These are phyloP conservation scores for Cryptococcus maquisensis DNA, from an alignment of 1,284 basidiomycete species.

Conservation along the genomic window DNA sequence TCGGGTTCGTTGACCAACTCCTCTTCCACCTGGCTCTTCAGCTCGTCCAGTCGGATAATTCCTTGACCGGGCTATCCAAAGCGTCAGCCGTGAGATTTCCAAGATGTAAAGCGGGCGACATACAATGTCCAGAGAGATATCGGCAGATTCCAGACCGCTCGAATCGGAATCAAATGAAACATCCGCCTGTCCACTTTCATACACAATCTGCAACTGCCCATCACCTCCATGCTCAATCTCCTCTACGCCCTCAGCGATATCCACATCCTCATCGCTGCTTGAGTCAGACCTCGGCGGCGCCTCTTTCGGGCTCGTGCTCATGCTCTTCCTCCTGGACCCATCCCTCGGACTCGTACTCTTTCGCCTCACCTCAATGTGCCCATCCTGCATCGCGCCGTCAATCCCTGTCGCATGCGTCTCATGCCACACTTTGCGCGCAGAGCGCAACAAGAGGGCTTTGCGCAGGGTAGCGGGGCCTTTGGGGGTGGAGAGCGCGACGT, in stretches of 20 bases:
- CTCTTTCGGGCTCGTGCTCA: not conserved
- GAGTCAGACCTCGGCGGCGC: not conserved
- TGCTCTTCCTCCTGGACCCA: constrained; percentile 19
- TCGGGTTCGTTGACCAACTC: constrained; percentile 6
- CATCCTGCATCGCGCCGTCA: constrained; percentile 34
- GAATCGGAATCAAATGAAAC: constrained; percentile 34
- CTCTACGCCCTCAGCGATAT: constrained; percentile 6
- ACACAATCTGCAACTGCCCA: constrained; percentile 23
- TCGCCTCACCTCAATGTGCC: constrained; percentile 27
- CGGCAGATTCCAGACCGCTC: constrained; percentile 26
- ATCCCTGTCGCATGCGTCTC: constrained; percentile 28
- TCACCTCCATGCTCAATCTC: constrained; percentile 3
- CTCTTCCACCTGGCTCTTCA: constrained; percentile 5
- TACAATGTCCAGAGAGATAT: constrained; percentile 35
- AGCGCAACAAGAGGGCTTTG: constrained; percentile 39
- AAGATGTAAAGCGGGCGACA: constrained; percentile 7
- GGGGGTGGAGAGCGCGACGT: constrained; percentile 32
- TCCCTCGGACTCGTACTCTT: constrained; percentile 28
- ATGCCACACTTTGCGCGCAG: constrained; percentile 43
- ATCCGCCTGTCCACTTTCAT: constrained; percentile 27
- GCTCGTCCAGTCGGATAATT: constrained; percentile 16
- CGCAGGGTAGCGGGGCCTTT: constrained; percentile 36
- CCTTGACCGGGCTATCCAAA: constrained; percentile 21
- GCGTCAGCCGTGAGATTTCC: not conserved
- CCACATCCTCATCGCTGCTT: constrained; percentile 5